phyloP scores from a whole-genome alignment of 192 early-diverging fungal genomes.

The Irineochytrium annulatum region DNA sequence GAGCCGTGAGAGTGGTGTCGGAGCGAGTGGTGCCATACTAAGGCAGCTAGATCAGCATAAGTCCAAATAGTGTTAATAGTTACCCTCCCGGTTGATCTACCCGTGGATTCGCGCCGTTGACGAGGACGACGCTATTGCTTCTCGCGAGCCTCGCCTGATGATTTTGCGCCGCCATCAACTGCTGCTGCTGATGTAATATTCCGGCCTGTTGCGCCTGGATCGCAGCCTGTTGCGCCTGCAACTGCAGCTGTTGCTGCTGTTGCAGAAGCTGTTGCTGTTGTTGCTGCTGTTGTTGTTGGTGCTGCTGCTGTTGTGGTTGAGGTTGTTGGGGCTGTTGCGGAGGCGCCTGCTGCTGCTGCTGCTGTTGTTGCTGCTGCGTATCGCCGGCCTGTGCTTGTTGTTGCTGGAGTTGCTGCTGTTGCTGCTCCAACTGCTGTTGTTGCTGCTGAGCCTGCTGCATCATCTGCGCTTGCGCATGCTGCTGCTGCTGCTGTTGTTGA shows the following conservation, averaged over 20 bases:
- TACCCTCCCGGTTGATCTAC: neutral
- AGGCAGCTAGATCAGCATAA: neutral
- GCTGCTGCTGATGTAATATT: no score
- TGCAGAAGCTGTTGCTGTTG: neutral
- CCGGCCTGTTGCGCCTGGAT: neutral
- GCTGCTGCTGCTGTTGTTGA: neutral
- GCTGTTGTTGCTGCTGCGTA: neutral
- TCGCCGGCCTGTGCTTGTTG: neutral
- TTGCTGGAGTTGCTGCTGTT: neutral
- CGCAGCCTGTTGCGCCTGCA: neutral
- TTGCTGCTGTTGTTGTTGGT: neutral
- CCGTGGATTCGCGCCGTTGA: neutral
- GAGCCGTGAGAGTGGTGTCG: neutral
- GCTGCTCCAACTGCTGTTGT: slow-evolving; percentile 21
- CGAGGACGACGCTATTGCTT: neutral
- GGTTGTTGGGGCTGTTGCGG: neutral
- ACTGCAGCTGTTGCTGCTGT: neutral
- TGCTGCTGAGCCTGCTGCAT: neutral
- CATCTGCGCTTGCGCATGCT: neutral
- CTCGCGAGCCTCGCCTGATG: neutral
- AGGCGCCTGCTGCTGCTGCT: neutral
- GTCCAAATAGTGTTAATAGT: neutral
- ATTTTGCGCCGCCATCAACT: neutral
- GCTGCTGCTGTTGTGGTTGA: neutral
- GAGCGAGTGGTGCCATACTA: neutral